Evolutionary conservation across 805 yeast genomes (phyloP).

Genomic region (Starmera quercuum): DNA sequence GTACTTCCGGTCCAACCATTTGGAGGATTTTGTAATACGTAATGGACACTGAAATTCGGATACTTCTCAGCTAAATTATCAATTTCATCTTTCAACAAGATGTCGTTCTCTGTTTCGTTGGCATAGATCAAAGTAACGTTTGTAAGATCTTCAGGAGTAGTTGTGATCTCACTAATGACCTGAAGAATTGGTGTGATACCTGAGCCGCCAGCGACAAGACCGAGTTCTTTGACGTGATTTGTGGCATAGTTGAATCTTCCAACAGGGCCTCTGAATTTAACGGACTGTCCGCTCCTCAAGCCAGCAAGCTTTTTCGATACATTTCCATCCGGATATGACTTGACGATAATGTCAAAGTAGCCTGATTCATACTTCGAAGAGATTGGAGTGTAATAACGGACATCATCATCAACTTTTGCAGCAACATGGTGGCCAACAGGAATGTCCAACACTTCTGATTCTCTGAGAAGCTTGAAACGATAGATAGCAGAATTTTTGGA

Average conservation of each 20-base stretch:
- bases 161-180: slow-evolving; percentile 61
- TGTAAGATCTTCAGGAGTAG: slow-evolving; percentile 61
- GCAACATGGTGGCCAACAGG: slow-evolving; percentile 77
- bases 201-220: slow-evolving; percentile 77
- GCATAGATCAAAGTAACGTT: slow-evolving; percentile 58
- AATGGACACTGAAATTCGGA: slow-evolving; percentile 54
- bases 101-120: slow-evolving; percentile 71
- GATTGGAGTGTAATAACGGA: slow-evolving; percentile 72
- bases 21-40: slow-evolving; percentile 47
- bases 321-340: slow-evolving; percentile 64
- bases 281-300: slow-evolving; percentile 56
- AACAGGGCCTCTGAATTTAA: slow-evolving; percentile 72
- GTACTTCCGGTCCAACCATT: slow-evolving; percentile 46
- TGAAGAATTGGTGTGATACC: slow-evolving; percentile 90
- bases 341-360: slow-evolving; percentile 67
- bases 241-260: slow-evolving; percentile 58
- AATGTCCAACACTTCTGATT: slow-evolving; percentile 52
- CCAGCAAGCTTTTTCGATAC: slow-evolving; percentile 63
- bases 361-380: slow-evolving; percentile 65
- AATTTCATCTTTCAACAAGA: slow-evolving; percentile 61
- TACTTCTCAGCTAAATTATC: slow-evolving; percentile 60
- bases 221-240: slow-evolving; percentile 56
- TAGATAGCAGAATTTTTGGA: slow-evolving; percentile 67
- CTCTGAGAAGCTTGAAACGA: slow-evolving; percentile 57
- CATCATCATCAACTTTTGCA: slow-evolving; percentile 35